Evolutionary conservation across 305 asterid species (phyloP).

Genomic region (Rubia peregrina): DNA sequence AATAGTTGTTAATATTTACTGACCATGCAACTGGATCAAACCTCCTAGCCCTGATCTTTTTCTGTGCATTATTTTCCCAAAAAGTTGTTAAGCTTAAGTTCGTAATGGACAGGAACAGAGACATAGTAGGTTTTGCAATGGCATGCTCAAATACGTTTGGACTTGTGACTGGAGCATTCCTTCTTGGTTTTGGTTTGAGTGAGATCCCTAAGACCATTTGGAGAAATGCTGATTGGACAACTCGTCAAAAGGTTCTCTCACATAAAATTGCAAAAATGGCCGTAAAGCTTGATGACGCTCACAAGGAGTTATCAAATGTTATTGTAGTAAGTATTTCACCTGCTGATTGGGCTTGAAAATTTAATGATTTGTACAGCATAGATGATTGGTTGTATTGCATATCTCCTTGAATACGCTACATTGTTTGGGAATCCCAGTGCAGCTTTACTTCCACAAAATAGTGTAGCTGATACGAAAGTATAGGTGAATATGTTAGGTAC

Average conservation of each 20-base stretch:
- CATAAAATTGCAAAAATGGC: conserved; percentile 95
- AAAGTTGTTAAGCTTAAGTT: neutral
- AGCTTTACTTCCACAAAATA: too few relatives aligned
- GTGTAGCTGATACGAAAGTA: neutral
- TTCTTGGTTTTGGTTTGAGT: conserved; percentile 97
- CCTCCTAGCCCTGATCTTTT: neutral
- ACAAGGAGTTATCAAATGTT: conserved; percentile 81
- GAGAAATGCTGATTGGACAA: conserved; percentile 96
- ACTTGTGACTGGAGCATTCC: conserved; percentile 97
- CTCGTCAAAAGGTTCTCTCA: conserved; percentile 89
- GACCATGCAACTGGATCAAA: neutral
- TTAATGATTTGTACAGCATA: neutral
- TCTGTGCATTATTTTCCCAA: neutral
- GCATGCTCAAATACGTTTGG: conserved; percentile 99
- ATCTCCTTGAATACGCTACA: neutral
- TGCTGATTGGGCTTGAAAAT: neutral
- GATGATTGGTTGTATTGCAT: neutral
- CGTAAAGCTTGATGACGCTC: conserved; percentile 96
- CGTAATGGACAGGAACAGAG: conserved; percentile 26
- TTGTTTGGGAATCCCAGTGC: neutral
- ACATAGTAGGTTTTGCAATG: conserved; percentile 89
- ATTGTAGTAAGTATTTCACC: conserved; percentile 67
- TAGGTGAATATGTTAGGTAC: neutral
- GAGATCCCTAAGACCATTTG: conserved; percentile 91
- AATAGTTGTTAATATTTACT: neutral